Conservation (phyloP, 768 basidiomycete species). For the Hygrocybe punicea region DNA sequence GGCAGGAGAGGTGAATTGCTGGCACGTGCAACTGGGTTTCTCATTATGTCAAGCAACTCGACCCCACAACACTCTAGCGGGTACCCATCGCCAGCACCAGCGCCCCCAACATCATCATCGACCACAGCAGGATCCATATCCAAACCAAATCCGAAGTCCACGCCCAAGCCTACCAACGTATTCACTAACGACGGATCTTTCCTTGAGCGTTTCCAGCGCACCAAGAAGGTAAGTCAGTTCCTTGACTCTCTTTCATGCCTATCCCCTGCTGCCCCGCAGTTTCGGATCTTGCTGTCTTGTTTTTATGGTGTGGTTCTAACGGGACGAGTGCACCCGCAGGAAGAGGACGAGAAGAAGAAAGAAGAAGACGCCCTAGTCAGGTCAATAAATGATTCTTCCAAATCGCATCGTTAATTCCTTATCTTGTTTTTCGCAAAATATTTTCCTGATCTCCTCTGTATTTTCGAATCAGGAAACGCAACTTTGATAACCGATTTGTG, state of each 20-base stretch:
- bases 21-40: too few relatives aligned
- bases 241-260: not conserved
- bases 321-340: constrained; percentile 33
- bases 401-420: constrained; percentile 3
- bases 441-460: not conserved
- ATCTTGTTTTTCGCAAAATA: not conserved
- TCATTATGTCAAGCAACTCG: constrained; percentile 1
- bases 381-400: constrained; percentile 30
- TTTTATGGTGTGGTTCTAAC: constrained; percentile 9
- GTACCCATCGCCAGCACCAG: not conserved
- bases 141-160: constrained; percentile 36
- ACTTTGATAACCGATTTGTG: constrained; percentile 62
- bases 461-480: constrained; percentile 45
- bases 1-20: too few relatives aligned
- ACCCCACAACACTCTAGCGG: not conserved
- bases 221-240: constrained; percentile 45
- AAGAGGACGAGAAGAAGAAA: constrained; percentile 57
- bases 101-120: not conserved
- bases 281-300: not conserved
- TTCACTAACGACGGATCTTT: constrained; percentile 72
- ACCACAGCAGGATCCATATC: not conserved
- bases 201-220: constrained; percentile 58
- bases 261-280: not conserved
- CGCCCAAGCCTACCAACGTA: constrained; percentile 46
- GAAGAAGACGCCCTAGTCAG: constrained; percentile 49